Evolutionary conservation across 805 yeast species (phyloP).

Genomic region (Metschnikowia borealis): DNA sequence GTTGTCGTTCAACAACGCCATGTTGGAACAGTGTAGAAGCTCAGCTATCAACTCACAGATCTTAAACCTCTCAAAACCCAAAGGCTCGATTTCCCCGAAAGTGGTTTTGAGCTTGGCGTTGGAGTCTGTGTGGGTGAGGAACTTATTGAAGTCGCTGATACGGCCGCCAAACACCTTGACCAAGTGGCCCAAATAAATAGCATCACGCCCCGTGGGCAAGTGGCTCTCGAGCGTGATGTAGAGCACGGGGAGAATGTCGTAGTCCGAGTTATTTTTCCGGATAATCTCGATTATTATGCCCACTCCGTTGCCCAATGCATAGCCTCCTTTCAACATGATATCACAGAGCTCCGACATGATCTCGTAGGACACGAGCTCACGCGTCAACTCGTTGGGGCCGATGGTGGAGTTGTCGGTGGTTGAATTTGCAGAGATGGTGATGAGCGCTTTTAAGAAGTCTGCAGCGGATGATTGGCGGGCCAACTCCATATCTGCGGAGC

Average conservation of each 20-base stretch:
- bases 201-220: constrained; percentile 47
- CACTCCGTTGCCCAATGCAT: constrained; percentile 46
- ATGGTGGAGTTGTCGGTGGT: constrained; percentile 44
- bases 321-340: constrained; percentile 44
- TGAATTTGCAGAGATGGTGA: constrained; percentile 44
- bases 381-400: constrained; percentile 45
- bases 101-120: constrained; percentile 21
- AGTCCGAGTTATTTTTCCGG: constrained; percentile 44
- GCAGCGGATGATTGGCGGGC: constrained; percentile 42
- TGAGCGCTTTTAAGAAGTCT: constrained; percentile 42
- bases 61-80: constrained; percentile 45
- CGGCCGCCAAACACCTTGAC: constrained; percentile 37
- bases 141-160: constrained; percentile 33
- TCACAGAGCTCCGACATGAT: constrained; percentile 34
- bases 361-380: constrained; percentile 39
- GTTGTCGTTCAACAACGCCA: constrained; percentile 43
- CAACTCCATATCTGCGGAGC: constrained; percentile 13
- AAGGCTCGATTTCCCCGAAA: constrained; percentile 33
- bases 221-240: constrained; percentile 43
- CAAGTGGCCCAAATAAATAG: constrained; percentile 43
- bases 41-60: constrained; percentile 46
- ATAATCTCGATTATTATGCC: constrained; percentile 45
- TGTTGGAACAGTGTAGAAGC: constrained; percentile 44
- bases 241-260: constrained; percentile 42
- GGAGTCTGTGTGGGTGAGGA: constrained; percentile 26